Conservation (phyloP, 768 basidiomycete species). For the Psilocybe sp. region DNA sequence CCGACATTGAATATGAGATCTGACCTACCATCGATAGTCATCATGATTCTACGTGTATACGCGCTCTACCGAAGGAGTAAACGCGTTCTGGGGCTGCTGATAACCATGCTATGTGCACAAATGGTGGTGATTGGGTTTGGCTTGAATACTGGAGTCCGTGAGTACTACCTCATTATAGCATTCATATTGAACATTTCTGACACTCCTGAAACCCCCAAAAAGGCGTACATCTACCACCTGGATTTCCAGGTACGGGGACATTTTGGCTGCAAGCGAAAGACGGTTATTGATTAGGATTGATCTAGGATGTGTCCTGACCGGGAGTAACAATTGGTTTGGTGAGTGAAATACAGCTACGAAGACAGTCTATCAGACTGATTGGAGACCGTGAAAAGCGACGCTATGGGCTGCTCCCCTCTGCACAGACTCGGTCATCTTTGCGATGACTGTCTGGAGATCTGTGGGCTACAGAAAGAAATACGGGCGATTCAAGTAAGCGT, state of each 20-base stretch:
- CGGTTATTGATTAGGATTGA: not conserved
- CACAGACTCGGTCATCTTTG: constrained; percentile 19
- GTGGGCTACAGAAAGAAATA: constrained; percentile 12
- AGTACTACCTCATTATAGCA: constrained; percentile 3
- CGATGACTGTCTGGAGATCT: constrained; percentile 17
- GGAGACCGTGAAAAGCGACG: constrained; percentile 8
- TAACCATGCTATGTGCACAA: constrained; percentile 14
- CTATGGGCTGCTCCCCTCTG: constrained; percentile 20
- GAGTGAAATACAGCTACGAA: not conserved
- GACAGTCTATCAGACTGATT: not conserved
- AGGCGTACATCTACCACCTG: constrained; percentile 18
- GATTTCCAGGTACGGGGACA: constrained; percentile 13
- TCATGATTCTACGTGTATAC: constrained; percentile 22
- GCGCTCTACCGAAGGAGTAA: constrained; percentile 20
- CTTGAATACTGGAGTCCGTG: constrained; percentile 19
- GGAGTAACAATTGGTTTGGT: constrained; percentile 18
- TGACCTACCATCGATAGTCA: constrained; percentile 8
- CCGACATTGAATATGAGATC: not conserved
- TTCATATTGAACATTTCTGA: not conserved
- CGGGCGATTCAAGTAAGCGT: constrained; percentile 16
- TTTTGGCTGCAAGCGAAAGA: not conserved
- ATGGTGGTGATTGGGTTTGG: constrained; percentile 17
- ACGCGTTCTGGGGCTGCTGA: constrained; percentile 14
- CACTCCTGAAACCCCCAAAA: not conserved
- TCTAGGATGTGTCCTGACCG: constrained; percentile 18